phyloP scores from a whole-genome alignment of 305 asterid species.

The Fraxinus angustifolia region DNA sequence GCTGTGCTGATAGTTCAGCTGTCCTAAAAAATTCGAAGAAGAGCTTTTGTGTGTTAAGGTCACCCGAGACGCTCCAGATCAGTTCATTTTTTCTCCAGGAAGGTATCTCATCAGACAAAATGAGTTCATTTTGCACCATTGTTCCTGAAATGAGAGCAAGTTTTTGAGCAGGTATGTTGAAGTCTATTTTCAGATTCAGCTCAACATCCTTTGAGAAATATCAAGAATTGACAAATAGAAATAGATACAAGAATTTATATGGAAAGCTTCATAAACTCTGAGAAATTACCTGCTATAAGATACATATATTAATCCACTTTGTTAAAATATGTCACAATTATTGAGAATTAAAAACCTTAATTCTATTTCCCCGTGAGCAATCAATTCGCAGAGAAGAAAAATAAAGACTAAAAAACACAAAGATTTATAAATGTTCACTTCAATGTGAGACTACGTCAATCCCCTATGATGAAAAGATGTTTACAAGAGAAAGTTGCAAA shows the following conservation, averaged over 20 bases:
- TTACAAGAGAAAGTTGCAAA: too few relatives aligned
- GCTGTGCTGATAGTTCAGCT: neutral
- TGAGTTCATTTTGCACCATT: neutral
- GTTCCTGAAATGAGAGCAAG: slow-evolving; percentile 20
- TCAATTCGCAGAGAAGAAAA: too few relatives aligned
- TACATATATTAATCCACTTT: neutral
- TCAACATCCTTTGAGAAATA: neutral
- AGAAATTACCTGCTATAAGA: neutral
- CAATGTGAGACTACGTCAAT: too few relatives aligned
- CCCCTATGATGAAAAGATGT: too few relatives aligned
- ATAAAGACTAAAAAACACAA: neutral
- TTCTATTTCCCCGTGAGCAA: neutral
- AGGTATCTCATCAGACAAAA: slow-evolving; percentile 6
- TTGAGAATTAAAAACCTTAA: neutral
- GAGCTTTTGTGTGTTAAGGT: slow-evolving; percentile 25
- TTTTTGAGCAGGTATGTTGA: neutral
- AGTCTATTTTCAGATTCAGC: neutral
- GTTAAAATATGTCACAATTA: neutral
- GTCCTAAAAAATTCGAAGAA: slow-evolving; percentile 22
- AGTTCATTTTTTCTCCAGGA: slow-evolving; percentile 15
- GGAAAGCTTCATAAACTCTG: neutral
- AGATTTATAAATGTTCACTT: neutral
- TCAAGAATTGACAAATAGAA: neutral
- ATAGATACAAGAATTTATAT: neutral
- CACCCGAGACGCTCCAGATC: slow-evolving; percentile 12